Evolutionary conservation across 225 moss, liverwort and hornwort genomes (phyloP).

Genomic region (Ulota crispa): DNA sequence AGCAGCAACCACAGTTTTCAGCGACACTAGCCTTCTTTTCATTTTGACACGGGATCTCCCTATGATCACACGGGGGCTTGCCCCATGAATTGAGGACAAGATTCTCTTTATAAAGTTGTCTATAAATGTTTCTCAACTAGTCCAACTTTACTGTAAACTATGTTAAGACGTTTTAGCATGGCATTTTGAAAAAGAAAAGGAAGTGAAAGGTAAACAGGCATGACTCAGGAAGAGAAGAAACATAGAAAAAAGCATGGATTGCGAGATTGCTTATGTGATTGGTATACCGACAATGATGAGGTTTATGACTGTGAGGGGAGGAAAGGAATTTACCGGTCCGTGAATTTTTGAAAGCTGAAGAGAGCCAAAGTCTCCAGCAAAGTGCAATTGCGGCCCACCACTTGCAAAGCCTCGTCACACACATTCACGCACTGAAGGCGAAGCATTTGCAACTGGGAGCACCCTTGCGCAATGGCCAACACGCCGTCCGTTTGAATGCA

Average conservation of each 20-base stretch:
- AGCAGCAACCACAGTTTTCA: not conserved
- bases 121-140: not conserved
- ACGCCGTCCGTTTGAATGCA: slow-evolving; percentile 63
- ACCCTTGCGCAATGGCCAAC: slow-evolving; percentile 68
- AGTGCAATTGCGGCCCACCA: slow-evolving; percentile 60
- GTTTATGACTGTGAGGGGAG: not conserved
- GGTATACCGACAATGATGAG: not conserved
- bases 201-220: not conserved
- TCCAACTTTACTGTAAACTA: not conserved
- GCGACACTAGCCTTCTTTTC: not conserved
- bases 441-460: slow-evolving; percentile 52
- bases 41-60: not conserved
- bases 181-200: not conserved
- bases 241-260: not conserved
- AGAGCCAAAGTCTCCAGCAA: slow-evolving; percentile 62
- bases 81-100: not conserved
- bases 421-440: slow-evolving; percentile 69
- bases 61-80: not conserved
- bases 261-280: not conserved
- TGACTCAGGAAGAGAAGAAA: not conserved
- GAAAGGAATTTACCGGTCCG: slow-evolving; percentile 40
- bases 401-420: slow-evolving; percentile 74
- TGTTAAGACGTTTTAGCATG: not conserved
- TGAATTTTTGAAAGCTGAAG: slow-evolving; percentile 78
- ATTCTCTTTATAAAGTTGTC: not conserved